Conservation (phyloP, 1,284 basidiomycete species). For the Vanrija pseudolonga region DNA sequence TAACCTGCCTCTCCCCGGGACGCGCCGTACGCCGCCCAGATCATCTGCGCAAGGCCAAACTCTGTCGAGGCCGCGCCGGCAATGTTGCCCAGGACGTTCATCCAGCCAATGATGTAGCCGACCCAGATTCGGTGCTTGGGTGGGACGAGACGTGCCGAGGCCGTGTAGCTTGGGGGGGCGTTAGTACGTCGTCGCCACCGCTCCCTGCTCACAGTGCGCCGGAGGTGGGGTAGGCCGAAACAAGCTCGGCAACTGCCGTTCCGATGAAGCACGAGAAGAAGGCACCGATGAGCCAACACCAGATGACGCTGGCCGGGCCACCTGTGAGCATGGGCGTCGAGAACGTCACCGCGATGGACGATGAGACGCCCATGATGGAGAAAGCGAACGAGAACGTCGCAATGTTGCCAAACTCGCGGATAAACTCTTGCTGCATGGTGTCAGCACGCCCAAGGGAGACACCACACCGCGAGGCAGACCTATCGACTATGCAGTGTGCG, state of each 20-base stretch:
- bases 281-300: conserved; percentile 42
- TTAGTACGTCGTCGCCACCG: too few relatives aligned
- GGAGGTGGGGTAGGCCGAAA: conserved; percentile 43
- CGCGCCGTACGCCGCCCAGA: conserved; percentile 54
- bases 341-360: conserved; percentile 42
- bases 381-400: conserved; percentile 44
- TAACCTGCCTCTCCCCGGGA: conserved; percentile 39
- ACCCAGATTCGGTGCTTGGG: conserved; percentile 21
- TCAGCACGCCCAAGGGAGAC: too few relatives aligned
- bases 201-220: conserved; percentile 30
- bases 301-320: conserved; percentile 36
- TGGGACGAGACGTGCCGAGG: conserved; percentile 2
- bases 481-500: too few relatives aligned
- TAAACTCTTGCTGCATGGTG: conserved; percentile 21
- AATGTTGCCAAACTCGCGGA: conserved; percentile 41
- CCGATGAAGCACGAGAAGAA: conserved; percentile 35
- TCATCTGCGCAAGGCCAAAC: conserved; percentile 80
- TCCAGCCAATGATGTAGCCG: conserved; percentile 67
- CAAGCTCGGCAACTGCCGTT: conserved; percentile 39
- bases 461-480: too few relatives aligned
- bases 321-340: conserved; percentile 33
- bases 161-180: background rate
- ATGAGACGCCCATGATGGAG: conserved; percentile 30
- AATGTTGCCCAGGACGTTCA: conserved; percentile 74
- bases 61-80: conserved; percentile 57